phyloP scores from a whole-genome alignment of 768 basidiomycete species.

The Cyathus striatus region DNA sequence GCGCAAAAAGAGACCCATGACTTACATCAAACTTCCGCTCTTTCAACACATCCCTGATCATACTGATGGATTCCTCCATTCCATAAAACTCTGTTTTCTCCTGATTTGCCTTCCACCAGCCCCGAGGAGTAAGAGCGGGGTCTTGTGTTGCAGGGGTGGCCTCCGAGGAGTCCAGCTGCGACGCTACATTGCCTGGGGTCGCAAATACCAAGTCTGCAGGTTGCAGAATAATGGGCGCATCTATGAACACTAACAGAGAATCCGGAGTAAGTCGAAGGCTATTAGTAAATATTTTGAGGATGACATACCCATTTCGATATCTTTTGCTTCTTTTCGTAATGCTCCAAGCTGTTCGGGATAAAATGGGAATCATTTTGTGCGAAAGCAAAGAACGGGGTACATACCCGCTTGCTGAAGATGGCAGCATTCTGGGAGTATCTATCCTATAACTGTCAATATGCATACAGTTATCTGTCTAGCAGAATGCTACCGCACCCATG shows the following conservation, averaged over 20 bases:
- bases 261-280: not conserved
- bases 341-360: conserved; percentile 53
- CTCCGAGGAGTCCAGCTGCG: conserved; percentile 22
- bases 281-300: not conserved
- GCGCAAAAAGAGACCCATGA: conserved; percentile 7
- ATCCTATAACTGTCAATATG: conserved; percentile 1
- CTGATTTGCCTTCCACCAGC: conserved; percentile 64
- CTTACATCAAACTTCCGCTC: conserved; percentile 64
- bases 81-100: conserved; percentile 49
- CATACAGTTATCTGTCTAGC: too few species aligned
- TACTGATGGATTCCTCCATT: conserved; percentile 49
- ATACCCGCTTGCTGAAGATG: conserved; percentile 69
- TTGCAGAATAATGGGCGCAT: conserved; percentile 62
- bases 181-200: not conserved
- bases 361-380: not conserved
- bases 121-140: conserved; percentile 53
- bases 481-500: conserved; percentile 30
- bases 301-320: conserved; percentile 56
- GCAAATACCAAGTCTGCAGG: conserved; percentile 51
- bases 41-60: conserved; percentile 52
- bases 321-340: conserved; percentile 62
- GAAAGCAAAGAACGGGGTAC: conserved; percentile 9
- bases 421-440: conserved; percentile 72
- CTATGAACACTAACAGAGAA: conserved; percentile 55
- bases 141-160: conserved; percentile 35